Evolutionary conservation across 192 early-diverging fungal species (phyloP), one percentile per base, ranked within the genome.

Genomic region (Coemansia sp.): DNA sequence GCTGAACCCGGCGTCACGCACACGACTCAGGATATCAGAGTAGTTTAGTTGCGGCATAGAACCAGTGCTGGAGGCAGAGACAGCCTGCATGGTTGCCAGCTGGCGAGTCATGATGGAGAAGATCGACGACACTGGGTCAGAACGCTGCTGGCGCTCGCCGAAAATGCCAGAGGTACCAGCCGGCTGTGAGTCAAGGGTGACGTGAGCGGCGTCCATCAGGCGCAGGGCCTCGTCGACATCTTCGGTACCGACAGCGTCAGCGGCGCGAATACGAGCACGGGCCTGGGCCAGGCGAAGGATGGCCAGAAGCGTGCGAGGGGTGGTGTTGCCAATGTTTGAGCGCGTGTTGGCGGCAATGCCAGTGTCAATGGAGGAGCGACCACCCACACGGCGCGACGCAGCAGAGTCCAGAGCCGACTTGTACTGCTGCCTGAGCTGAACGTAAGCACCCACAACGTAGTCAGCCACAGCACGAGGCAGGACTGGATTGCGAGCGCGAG

Each of bases 221-320:
- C 95, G 89, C 80, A 97, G 78, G 7, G 93, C 93, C 75, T 97
- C 95, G 52, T 94, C 92, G 27, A 97, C 94, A 81, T 97, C 94
- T 36, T 82, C 87, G 52, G 86, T 75, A 12, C 81, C 76, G 12
- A 95, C 93, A 29, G 79, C 79, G 22, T 89, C 88, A 22, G 89
- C 84, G 59, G 90, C 89, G 15, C 94, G 88, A 34, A 97, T 72
- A 62, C 95, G 91, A 0, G 95, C 94, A 78, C 91, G 82, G 27
- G 94, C 93, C 73, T 91, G 91, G 22, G 94, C 85, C 71, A 97
- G 77, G 38, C 95, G 93, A 68, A 97, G 85, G 22, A 97, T 90
- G 55, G 89, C 93, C 73, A 99, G 78, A 55, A 99, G 82, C 10
- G 95, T 94, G 83, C 97, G 88, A 27, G 85, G 80, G 18, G 85